These are phyloP conservation scores for Zasmidium angulare DNA, from an alignment of 2,329 filamentous ascomycete species.

Conservation along the genomic window DNA sequence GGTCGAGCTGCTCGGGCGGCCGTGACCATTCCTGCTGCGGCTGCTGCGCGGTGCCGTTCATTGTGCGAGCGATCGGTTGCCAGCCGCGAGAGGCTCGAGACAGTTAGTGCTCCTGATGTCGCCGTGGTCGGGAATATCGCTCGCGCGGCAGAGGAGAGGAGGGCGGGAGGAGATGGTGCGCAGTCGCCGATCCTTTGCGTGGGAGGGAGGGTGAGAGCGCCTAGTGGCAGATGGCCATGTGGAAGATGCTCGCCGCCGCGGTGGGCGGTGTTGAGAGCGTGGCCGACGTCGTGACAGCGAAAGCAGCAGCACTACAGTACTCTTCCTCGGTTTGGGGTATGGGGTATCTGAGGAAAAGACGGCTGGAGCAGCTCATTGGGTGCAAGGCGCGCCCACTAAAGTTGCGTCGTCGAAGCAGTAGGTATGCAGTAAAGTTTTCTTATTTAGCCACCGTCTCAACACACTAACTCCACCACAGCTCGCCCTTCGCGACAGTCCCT, in stretches of 20 bases:
- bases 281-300: not conserved
- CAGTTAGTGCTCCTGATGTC: not conserved
- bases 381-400: not conserved
- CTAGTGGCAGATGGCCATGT: not conserved
- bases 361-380: not conserved
- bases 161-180: not conserved
- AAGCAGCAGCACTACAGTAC: too few species aligned
- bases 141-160: not conserved
- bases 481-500: too few species aligned
- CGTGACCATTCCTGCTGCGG: slow-evolving; percentile 39
- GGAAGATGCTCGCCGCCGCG: not conserved
- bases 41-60: slow-evolving; percentile 26
- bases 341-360: not conserved
- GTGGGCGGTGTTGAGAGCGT: not conserved
- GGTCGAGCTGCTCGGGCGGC: slow-evolving; percentile 39
- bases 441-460: not conserved
- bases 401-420: not conserved
- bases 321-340: not conserved
- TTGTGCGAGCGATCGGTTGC: slow-evolving; percentile 8
- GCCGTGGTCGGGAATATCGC: slow-evolving; percentile 3
- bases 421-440: not conserved
- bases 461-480: not conserved
- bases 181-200: not conserved
- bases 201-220: not conserved
- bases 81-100: not conserved